Percentiles rank a stretch among this genome's conserved stretches.
phyloP scores from a whole-genome alignment of 2,329 filamentous ascomycete species.

The Nemania serpens region DNA sequence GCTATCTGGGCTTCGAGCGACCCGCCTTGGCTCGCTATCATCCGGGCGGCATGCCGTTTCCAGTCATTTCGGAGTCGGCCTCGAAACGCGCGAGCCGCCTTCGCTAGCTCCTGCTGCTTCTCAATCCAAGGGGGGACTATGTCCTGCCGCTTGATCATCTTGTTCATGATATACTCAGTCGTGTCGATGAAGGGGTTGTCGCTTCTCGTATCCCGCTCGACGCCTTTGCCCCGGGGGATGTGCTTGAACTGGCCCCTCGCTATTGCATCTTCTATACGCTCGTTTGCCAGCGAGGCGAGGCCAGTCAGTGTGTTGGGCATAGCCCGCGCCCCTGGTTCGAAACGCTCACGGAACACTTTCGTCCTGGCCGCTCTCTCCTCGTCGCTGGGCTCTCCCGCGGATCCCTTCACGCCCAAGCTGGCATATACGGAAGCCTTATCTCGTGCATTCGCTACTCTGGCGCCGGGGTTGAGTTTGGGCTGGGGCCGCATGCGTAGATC shows the following conservation, averaged over 20 bases:
- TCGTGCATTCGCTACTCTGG: slow-evolving; percentile 58
- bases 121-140: slow-evolving; percentile 98
- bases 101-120: slow-evolving; percentile 89
- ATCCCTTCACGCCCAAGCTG: slow-evolving; percentile 51
- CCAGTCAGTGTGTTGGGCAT: slow-evolving; percentile 80
- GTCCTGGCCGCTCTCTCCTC: slow-evolving; percentile 74
- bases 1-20: slow-evolving; percentile 73
- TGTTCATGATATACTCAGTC: slow-evolving; percentile 97
- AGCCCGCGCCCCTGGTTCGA: slow-evolving; percentile 71
- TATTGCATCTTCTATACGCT: slow-evolving; percentile 90
- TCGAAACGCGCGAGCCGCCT: slow-evolving; percentile 72
- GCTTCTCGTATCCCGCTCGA: slow-evolving; percentile 81
- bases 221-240: slow-evolving; percentile 76
- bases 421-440: slow-evolving; percentile 62
- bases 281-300: slow-evolving; percentile 81
- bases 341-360: slow-evolving; percentile 78
- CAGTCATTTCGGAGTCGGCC: slow-evolving; percentile 78
- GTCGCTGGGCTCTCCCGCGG: slow-evolving; percentile 64
- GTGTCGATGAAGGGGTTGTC: slow-evolving; percentile 92
- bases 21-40: slow-evolving; percentile 79
- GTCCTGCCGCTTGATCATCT: slow-evolving; percentile 95
- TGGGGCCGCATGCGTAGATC: slow-evolving; percentile 56
- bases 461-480: slow-evolving; percentile 48
- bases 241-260: slow-evolving; percentile 86
- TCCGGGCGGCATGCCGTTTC: slow-evolving; percentile 78